Percentiles rank a stretch among this genome's conserved stretches.
Evolutionary conservation across 176 grass and related monocot genomes (phyloP).

Genomic region (Tillandsia leiboldiana): DNA sequence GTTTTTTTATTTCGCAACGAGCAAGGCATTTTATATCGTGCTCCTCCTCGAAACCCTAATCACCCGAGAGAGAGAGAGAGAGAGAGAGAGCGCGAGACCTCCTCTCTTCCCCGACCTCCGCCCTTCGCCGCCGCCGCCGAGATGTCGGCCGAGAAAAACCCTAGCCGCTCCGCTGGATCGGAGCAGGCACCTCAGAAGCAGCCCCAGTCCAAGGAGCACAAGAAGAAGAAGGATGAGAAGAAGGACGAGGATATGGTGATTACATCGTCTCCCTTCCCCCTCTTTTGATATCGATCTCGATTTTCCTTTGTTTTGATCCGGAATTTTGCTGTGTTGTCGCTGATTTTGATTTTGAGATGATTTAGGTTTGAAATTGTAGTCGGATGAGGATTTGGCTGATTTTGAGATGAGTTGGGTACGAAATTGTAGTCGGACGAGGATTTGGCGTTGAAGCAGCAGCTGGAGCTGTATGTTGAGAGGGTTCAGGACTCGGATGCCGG

Average conservation of each 20-base stretch:
- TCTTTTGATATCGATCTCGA: neutral
- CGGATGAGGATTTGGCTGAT: slow-evolving; percentile 74
- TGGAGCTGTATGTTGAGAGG: slow-evolving; percentile 80
- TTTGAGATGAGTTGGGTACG: too few species aligned
- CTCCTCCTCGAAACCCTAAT: neutral
- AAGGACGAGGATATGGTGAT: neutral
- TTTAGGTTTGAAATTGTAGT: slow-evolving; percentile 27
- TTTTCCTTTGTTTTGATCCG: neutral
- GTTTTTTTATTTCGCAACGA: too few species aligned
- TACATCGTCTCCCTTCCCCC: neutral
- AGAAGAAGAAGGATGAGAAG: neutral
- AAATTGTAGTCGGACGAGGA: too few species aligned
- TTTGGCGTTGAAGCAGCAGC: slow-evolving; percentile 54
- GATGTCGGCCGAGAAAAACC: neutral
- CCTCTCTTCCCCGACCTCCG: neutral
- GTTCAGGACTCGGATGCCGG: slow-evolving; percentile 70
- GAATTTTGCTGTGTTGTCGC: neutral
- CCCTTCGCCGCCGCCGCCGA: neutral
- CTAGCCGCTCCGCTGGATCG: neutral
- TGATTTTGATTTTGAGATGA: neutral
- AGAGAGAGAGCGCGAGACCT: neutral
- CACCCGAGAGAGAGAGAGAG: too few species aligned
- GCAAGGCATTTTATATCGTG: too few species aligned
- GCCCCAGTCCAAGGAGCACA: neutral
- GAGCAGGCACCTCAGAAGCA: neutral